Conservation (phyloP, 169 alveolate genomes). For the Plasmodium ovale region DNA sequence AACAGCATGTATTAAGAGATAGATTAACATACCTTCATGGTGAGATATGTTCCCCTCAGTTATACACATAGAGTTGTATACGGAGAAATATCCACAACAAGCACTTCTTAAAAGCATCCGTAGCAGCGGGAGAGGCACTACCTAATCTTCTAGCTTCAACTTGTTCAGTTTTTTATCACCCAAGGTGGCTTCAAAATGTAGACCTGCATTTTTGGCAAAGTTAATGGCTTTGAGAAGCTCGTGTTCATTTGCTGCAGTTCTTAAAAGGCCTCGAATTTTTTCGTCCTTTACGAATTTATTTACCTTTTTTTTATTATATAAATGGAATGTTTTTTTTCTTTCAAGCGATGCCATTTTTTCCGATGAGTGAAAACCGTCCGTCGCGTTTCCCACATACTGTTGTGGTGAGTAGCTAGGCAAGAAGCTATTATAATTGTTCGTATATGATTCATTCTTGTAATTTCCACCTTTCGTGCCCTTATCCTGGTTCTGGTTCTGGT, state of each 20-base stretch:
- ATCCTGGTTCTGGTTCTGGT: not conserved
- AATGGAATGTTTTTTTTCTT: conserved; percentile 16
- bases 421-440: conserved; percentile 5
- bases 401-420: not conserved
- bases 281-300: conserved; percentile 63
- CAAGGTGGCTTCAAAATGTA: conserved; percentile 63
- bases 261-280: conserved; percentile 48
- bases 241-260: conserved; percentile 69
- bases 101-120: too few species aligned
- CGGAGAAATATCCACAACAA: too few species aligned
- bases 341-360: not conserved
- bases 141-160: conserved; percentile 25
- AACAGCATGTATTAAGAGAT: too few species aligned
- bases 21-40: too few species aligned
- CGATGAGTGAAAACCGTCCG: conserved; percentile 2
- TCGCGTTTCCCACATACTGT: not conserved
- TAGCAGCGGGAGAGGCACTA: too few species aligned
- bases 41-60: too few species aligned
- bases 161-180: conserved; percentile 54
- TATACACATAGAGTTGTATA: too few species aligned
- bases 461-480: not conserved
- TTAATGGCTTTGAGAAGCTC: conserved; percentile 62
- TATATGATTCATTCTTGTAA: conserved; percentile 6
- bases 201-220: conserved; percentile 73
- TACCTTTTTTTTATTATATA: conserved; percentile 51